Base-by-base conservation (phyloP, 805 yeast species). In the Clavispora vitiphila region DNA sequence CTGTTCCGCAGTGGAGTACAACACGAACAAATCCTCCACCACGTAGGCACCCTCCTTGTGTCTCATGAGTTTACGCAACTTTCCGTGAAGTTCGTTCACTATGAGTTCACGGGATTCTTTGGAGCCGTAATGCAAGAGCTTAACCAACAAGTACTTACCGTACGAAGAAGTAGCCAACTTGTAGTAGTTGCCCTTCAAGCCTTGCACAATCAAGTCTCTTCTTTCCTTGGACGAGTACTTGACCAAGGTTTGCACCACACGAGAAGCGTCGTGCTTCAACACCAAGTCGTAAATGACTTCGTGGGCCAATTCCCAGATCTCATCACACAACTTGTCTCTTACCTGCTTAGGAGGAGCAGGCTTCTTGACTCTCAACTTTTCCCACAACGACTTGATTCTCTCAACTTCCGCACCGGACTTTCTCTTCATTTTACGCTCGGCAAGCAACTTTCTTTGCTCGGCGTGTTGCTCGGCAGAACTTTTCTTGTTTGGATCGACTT, bases 21-120 rank as follows among this genome's bases (percentile, higher is more conserved):
- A 77, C 19, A 87, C 86, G 60, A 73, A 91, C 56, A 87, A 72
- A 72, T 91, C 99, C 66, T 91, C 98, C 50, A 90, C 89, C 30
- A 91, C 98, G 57, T 91, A 89, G 11, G 98, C 98, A 66, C 97
- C 99, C 73, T 91, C 98, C 69, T 86, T 83, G 67, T 91, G 97
- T 72, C 95, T 81, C 93, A 91, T 88, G 44, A 91, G 72, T 65
- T 88, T 91, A 62, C 96, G 77, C 56, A 87, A 77, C 54, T 83
- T 82, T 38, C 99, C 99, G 58, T 89, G 96, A 51, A 91, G 74
- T 67, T 89, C 96, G 57, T 83, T 76, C 42, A 90, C 74, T 42
- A 91, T 83, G 27, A 78, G 53, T 40, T 80, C 83, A 55, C 96
- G 77, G 1, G 90, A 80, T 23, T 82, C 81, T 58, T 82, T 87